Evolutionary conservation across 345 rosid species (phyloP).

Genomic region (Gossypium ekmanianum): DNA sequence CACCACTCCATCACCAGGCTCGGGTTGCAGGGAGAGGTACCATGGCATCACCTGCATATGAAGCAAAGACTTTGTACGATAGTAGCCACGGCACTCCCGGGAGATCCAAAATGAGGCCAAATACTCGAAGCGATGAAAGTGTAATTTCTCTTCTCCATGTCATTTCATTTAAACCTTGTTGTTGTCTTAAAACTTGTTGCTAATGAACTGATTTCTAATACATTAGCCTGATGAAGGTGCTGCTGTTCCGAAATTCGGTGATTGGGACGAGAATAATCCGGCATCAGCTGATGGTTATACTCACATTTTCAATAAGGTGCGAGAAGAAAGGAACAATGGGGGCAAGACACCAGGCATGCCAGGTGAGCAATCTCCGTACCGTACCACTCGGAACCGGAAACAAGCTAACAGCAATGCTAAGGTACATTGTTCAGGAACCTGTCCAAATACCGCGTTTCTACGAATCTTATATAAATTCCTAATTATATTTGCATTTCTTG

Average conservation of each 20-base stretch:
- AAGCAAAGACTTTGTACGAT: constrained; percentile 51
- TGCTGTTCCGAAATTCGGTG: constrained; percentile 88
- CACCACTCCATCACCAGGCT: constrained; percentile 57
- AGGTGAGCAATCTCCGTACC: constrained; percentile 34
- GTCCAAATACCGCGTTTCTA: neutral
- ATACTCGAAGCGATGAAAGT: constrained; percentile 59
- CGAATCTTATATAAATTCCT: neutral
- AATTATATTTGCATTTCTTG: neutral
- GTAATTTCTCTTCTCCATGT: constrained; percentile 38
- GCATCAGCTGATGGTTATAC: constrained; percentile 84
- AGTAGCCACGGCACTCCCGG: constrained; percentile 61
- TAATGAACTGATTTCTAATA: constrained; percentile 15
- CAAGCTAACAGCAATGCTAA: constrained; percentile 26
- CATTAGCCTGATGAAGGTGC: constrained; percentile 62
- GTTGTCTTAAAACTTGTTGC: neutral
- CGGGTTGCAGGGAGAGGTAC: constrained; percentile 37
- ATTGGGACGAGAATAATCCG: constrained; percentile 84
- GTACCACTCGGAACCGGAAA: constrained; percentile 18
- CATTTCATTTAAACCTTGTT: neutral
- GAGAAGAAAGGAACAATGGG: constrained; percentile 62
- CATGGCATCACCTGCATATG: constrained; percentile 51
- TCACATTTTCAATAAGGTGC: constrained; percentile 77
- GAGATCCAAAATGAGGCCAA: constrained; percentile 49
- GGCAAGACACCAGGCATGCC: constrained; percentile 46
- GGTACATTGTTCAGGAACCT: constrained; percentile 37